Evolutionary conservation across 179 eudicot genomes (phyloP).

Genomic region (Heliamphora pulchella): DNA sequence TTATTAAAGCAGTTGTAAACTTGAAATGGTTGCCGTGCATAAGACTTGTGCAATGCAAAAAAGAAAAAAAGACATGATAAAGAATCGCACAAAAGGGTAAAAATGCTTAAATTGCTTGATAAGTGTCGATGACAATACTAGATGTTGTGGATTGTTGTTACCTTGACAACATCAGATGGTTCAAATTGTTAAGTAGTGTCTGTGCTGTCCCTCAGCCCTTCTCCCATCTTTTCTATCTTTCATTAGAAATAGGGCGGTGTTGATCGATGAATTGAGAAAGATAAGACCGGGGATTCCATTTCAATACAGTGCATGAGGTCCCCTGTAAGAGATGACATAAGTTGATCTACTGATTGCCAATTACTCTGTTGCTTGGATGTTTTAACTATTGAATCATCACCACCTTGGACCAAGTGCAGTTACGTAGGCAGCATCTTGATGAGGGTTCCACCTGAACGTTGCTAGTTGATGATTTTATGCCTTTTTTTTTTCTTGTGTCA

Average conservation of each 20-base stretch:
- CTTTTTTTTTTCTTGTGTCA: constrained; percentile 1
- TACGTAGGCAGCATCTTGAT: neutral
- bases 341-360: neutral
- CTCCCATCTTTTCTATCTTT: no score
- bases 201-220: no score
- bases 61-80: no score
- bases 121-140: neutral
- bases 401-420: no score
- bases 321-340: neutral
- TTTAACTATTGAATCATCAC: no score
- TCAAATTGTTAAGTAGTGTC: no score
- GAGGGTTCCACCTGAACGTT: neutral
- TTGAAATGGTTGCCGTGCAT: no score
- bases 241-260: no score
- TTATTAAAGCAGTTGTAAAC: no score
- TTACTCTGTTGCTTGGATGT: neutral
- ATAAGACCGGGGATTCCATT: neutral
- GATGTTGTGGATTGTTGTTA: neutral
- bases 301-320: neutral
- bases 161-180: neutral
- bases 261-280: no score
- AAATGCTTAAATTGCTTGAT: neutral
- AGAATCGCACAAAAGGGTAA: no score
- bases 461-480: constrained; percentile 5
- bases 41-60: no score